These are phyloP conservation scores for Eleusine coracana DNA, from an alignment of 176 grass and related monocot species.

Conservation along the genomic window DNA sequence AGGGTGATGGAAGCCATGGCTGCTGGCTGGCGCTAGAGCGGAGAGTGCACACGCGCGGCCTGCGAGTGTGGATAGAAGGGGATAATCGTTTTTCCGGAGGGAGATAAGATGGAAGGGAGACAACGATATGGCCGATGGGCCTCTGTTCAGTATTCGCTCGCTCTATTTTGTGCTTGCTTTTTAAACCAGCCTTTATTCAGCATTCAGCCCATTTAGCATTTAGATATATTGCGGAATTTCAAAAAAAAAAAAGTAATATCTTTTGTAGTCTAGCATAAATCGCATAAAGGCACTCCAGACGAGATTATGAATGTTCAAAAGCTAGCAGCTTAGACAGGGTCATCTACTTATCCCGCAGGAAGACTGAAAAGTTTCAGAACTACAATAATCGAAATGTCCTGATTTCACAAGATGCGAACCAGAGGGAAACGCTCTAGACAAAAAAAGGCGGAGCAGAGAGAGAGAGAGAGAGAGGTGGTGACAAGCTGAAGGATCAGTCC, in stretches of 20 bases:
- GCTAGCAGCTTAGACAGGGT: not conserved
- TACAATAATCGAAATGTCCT: not conserved
- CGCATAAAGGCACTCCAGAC: not conserved
- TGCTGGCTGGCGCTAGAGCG: constrained; percentile 48
- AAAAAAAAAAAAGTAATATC: too few relatives aligned
- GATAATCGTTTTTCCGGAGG: not conserved
- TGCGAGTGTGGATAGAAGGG: constrained; percentile 37
- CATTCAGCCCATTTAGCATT: not conserved
- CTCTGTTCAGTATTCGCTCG: not conserved
- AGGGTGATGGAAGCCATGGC: constrained; percentile 62
- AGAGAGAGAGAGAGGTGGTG: not conserved
- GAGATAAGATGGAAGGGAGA: constrained; percentile 19
- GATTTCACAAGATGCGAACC: not conserved
- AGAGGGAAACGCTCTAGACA: not conserved
- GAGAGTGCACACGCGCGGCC: constrained; percentile 22
- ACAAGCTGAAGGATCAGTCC: constrained; percentile 1
- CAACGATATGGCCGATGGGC: not conserved
- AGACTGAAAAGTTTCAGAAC: not conserved
- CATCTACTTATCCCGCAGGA: not conserved
- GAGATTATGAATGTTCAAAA: not conserved
- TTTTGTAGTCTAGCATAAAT: too few relatives aligned
- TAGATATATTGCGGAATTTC: too few relatives aligned
- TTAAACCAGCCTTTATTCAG: not conserved
- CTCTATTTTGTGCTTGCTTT: not conserved
- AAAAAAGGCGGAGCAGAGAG: too few relatives aligned